Conservation (phyloP, 441 rosid species). For the Pelargonium fulgidum region DNA sequence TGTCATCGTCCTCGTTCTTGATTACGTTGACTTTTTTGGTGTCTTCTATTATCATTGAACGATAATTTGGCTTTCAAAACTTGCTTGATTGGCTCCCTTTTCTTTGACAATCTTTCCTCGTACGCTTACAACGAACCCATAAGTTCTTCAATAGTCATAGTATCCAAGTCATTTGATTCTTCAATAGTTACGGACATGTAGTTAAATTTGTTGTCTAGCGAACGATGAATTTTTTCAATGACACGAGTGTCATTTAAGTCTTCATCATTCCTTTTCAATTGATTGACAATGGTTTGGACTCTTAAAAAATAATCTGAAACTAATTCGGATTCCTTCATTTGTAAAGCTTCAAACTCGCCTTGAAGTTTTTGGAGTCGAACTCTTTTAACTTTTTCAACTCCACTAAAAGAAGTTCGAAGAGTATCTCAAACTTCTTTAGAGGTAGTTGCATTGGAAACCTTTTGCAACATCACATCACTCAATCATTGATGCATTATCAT, state of each 20-base stretch:
- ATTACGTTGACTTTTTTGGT: not conserved
- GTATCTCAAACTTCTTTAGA: constrained; percentile 3
- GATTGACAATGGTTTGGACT: not conserved
- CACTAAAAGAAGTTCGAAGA: not conserved
- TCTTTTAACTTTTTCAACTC: constrained; percentile 7
- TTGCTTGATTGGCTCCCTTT: not conserved
- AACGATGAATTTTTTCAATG: constrained; percentile 6
- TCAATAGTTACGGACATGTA: constrained; percentile 3
- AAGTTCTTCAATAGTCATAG: not conserved
- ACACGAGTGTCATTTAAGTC: not conserved
- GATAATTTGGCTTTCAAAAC: not conserved
- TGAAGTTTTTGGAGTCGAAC: constrained; percentile 13
- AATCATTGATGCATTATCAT: not conserved
- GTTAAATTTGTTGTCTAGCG: constrained; percentile 9
- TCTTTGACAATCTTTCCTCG: constrained; percentile 6
- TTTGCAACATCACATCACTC: not conserved
- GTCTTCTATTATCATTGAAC: not conserved
- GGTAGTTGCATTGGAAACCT: not conserved
- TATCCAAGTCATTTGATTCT: constrained; percentile 9
- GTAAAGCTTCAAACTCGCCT: constrained; percentile 13
- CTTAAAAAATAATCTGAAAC: constrained; percentile 10
- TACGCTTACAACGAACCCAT: constrained; percentile 1
- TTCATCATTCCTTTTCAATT: constrained; percentile 18
- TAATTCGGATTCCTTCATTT: constrained; percentile 8
- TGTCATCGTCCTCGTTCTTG: not conserved